A percentile compares a stretch with the other conserved stretches of the same genome.
Evolutionary conservation across 352 stramenopile species (phyloP).

Genomic region (Phytophthora aleatoria): DNA sequence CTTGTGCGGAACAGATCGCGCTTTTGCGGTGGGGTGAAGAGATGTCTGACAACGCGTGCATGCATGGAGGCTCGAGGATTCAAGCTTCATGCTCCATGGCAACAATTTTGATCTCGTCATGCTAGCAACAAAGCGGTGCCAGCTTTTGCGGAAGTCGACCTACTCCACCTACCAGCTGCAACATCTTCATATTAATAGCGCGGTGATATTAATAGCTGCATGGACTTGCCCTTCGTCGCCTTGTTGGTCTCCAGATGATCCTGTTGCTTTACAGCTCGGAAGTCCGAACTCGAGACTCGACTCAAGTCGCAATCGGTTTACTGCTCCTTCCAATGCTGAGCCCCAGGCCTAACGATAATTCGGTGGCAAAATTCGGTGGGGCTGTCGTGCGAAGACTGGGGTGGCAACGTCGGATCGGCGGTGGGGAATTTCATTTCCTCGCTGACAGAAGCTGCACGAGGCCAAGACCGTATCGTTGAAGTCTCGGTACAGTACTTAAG

Average conservation of each 20-base stretch:
- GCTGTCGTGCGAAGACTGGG: constrained; percentile 9
- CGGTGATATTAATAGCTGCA: background rate
- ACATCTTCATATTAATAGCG: background rate
- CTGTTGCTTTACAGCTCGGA: background rate
- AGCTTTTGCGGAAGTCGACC: background rate
- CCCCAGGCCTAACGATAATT: background rate
- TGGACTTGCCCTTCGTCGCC: constrained; percentile 12
- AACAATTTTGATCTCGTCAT: constrained; percentile 10
- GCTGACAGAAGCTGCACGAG: constrained; percentile 1
- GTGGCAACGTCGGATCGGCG: constrained; percentile 11
- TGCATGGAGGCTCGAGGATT: background rate
- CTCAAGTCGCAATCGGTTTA: background rate
- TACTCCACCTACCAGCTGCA: constrained; percentile 26
- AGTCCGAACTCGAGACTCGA: background rate
- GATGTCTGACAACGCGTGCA: constrained; percentile 3
- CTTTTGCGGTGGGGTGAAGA: constrained; percentile 12
- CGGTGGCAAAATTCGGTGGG: constrained; percentile 22
- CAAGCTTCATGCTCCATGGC: constrained; percentile 27
- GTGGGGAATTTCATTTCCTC: background rate
- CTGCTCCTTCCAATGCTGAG: constrained; percentile 6
- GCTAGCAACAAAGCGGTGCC: constrained; percentile 5
- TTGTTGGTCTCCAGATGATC: constrained; percentile 29
- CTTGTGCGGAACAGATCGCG: constrained; percentile 20
- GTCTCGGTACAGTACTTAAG: background rate
- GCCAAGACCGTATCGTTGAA: constrained; percentile 23